These are phyloP conservation scores for Aureobasidium namibiae DNA, from an alignment of 2,329 filamentous ascomycete species.

Conservation along the genomic window DNA sequence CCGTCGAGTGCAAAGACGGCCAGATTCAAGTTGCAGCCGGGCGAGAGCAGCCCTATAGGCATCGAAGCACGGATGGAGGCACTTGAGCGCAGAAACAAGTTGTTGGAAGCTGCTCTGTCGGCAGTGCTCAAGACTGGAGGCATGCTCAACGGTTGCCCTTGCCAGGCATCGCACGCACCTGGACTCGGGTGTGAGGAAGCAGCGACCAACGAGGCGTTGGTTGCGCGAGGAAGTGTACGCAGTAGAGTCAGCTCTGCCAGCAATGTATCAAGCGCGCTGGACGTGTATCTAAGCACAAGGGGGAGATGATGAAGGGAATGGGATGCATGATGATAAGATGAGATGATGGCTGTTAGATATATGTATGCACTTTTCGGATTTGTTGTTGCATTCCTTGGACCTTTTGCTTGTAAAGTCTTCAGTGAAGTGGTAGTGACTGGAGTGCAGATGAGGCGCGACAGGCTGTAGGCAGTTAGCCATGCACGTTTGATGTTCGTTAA, in stretches of 20 bases:
- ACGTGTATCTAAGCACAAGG: conserved; percentile 28
- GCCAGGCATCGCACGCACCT: conserved; percentile 2
- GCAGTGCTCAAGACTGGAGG: conserved; percentile 32
- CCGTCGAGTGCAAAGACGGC: conserved; percentile 13
- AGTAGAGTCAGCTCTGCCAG: conserved; percentile 20
- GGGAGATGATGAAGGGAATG: conserved; percentile 3
- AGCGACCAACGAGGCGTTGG: background rate
- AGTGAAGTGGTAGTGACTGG: background rate
- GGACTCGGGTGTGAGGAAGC: conserved; percentile 1
- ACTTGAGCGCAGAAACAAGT: conserved; percentile 31
- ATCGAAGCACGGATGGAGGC: conserved; percentile 29
- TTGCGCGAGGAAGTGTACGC: conserved; percentile 18
- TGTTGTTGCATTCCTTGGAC: background rate
- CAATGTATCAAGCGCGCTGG: conserved; percentile 27
- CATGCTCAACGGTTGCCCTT: conserved; percentile 23
- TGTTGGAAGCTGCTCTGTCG: conserved; percentile 33
- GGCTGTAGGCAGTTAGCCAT: background rate
- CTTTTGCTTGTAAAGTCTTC: background rate
- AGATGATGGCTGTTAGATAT: background rate
- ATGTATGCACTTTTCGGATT: conserved; percentile 3
- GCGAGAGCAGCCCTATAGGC: conserved; percentile 5
- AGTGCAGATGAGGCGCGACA: background rate
- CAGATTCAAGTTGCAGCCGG: background rate
- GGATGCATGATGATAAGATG: background rate
- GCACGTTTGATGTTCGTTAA: background rate